Evolutionary conservation across 169 alveolate genomes (phyloP), one percentile per base, ranked within the genome.

Genomic region (Cryptosporidium sp.): DNA sequence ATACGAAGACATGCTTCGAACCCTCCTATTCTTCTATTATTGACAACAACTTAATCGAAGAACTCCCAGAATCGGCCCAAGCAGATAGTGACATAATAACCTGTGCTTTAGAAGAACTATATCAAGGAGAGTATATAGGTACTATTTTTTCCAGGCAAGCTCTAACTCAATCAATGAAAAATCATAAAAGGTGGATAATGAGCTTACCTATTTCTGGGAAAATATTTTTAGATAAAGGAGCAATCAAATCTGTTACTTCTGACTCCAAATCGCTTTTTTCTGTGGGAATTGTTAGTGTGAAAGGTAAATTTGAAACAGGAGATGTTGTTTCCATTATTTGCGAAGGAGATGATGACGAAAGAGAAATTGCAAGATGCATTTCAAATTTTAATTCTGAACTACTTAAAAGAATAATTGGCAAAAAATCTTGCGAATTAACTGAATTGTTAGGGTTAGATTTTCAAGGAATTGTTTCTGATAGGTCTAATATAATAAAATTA

Each of bases 111-210:
- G 89, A 80, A 59, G 89, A 80, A 37, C 51, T 80, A 26, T 45
- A 62, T 65, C 89, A 80, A 62, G 69, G 89, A 39, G 80, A 80
- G 35, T 80, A 80, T 62, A 80, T 80, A 6, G 89, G 89, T 9
- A 80, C 89, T 7, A 80, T 80, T 80, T 80, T 80, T 67, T 16
- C 51, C 18, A 59, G 50, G 29, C 89, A 80, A 23, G 29, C 23
- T 48, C 23, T 65, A 59, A 43, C 69, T 1, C 89, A 80, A 37
- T 59, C 80, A 1, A 80, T 80, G 69, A 80, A 50, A 45, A 80
- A 80, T 65, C 89, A 80, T 16, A 80, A 65, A 41, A 80, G 89
- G 14, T 80, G 89, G 89, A 80, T 80, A 80, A 61, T 80, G 74
- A 80, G 89, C 62, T 48, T 80, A 23, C 89, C 89, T 16, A 43